Conservation (phyloP, 495 filamentous ascomycete species). For the Aspergillus steynii region DNA sequence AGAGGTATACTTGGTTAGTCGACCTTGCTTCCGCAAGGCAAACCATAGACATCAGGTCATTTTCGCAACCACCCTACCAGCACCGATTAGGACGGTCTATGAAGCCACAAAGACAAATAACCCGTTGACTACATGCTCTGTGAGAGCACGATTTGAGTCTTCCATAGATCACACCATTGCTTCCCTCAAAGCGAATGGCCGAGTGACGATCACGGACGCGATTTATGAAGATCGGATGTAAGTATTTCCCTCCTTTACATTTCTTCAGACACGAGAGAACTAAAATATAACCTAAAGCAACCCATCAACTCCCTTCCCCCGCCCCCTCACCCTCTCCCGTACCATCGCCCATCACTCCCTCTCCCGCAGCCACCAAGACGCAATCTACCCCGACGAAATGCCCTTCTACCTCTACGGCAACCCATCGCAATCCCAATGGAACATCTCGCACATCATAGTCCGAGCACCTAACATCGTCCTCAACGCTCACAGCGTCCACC, state of each 20-base stretch:
- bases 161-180: too few species aligned
- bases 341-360: slow-evolving; percentile 23
- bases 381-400: slow-evolving; percentile 33
- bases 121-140: neutral
- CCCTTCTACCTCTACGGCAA: slow-evolving; percentile 51
- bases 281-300: too few species aligned
- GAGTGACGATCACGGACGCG: too few species aligned
- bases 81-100: neutral
- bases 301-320: too few species aligned
- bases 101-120: neutral
- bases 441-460: slow-evolving; percentile 42
- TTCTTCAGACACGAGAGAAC: too few species aligned
- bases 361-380: slow-evolving; percentile 30
- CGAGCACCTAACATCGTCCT: slow-evolving; percentile 13
- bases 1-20: neutral
- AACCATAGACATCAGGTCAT: neutral
- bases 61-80: neutral
- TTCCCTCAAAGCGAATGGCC: too few species aligned
- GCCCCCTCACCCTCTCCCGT: neutral
- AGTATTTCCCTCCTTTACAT: too few species aligned
- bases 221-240: too few species aligned
- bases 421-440: slow-evolving; percentile 11
- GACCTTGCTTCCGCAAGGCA: neutral
- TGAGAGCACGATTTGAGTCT: neutral
- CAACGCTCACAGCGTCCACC: neutral